phyloP scores from a whole-genome alignment of 768 basidiomycete genomes.

The Amanita exitialis region DNA sequence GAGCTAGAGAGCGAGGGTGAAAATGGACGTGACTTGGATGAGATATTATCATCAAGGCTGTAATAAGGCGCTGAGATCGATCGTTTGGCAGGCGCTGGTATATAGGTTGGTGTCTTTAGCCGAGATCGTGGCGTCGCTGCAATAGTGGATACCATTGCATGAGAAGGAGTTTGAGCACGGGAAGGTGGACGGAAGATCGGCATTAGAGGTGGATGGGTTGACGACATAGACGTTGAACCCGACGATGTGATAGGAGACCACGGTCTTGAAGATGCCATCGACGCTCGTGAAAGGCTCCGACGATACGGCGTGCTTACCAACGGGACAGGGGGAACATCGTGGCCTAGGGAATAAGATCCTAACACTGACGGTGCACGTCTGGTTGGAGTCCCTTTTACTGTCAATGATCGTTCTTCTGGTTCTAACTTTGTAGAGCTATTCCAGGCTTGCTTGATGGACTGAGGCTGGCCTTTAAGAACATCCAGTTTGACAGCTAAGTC shows the following conservation, averaged over 20 bases:
- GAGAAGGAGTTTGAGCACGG: slow-evolving; percentile 51
- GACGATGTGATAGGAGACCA: slow-evolving; percentile 74
- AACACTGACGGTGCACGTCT: slow-evolving; percentile 41
- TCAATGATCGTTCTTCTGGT: slow-evolving; percentile 34
- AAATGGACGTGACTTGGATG: slow-evolving; percentile 45
- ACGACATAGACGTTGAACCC: slow-evolving; percentile 57
- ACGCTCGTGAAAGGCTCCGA: slow-evolving; percentile 63
- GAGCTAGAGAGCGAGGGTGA: slow-evolving; percentile 51
- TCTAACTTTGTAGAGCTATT: slow-evolving; percentile 77
- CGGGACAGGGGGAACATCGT: slow-evolving; percentile 36
- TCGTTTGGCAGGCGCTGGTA: slow-evolving; percentile 53
- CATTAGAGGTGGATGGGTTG: slow-evolving; percentile 26
- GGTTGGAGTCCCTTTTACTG: slow-evolving; percentile 39
- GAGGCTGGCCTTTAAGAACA: slow-evolving; percentile 24
- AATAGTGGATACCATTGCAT: slow-evolving; percentile 23
- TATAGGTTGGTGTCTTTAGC: slow-evolving; percentile 71
- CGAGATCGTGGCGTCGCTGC: slow-evolving; percentile 51
- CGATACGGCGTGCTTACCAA: slow-evolving; percentile 38
- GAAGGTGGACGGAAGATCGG: slow-evolving; percentile 39
- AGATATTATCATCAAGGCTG: slow-evolving; percentile 34
- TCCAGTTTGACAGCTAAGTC: slow-evolving; percentile 40
- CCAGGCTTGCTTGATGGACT: slow-evolving; percentile 46
- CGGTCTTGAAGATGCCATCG: slow-evolving; percentile 69
- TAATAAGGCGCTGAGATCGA: slow-evolving; percentile 38
- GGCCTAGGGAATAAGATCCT: slow-evolving; percentile 24